A percentile compares a stretch with the other conserved stretches of the same genome.
Evolutionary conservation across 371 early-diverging fungal species (phyloP).

Genomic region (Gilbertella persicaria): DNA sequence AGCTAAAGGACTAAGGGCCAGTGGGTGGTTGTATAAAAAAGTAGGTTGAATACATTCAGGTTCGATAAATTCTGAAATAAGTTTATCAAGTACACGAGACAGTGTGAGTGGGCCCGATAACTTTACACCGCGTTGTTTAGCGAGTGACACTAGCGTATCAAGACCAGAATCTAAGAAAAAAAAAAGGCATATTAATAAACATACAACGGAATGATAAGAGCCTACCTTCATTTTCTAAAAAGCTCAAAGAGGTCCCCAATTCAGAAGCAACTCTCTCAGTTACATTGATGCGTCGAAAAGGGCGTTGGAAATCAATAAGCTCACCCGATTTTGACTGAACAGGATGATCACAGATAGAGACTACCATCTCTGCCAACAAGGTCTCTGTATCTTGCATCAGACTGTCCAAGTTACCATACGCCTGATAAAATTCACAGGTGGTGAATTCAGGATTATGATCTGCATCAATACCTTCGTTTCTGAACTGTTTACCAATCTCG

Average conservation of each 20-base stretch:
- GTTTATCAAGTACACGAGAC: conserved; percentile 84
- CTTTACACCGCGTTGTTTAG: conserved; percentile 55
- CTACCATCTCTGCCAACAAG: conserved; percentile 84
- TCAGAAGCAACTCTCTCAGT: conserved; percentile 64
- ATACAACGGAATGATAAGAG: not conserved
- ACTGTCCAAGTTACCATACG: conserved; percentile 86
- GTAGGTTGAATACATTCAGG: conserved; percentile 92
- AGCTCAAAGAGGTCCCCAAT: conserved; percentile 52
- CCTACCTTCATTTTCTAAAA: conserved; percentile 47
- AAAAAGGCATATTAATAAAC: not conserved
- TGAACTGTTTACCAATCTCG: conserved; percentile 96
- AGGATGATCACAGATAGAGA: conserved; percentile 71
- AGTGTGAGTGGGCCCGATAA: conserved; percentile 74
- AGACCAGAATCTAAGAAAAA: conserved; percentile 29
- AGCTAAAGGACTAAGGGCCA: conserved; percentile 93
- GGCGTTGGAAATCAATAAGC: conserved; percentile 71
- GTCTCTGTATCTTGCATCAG: conserved; percentile 87
- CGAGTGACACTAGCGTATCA: conserved; percentile 50
- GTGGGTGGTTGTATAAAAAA: conserved; percentile 91
- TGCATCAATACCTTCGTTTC: conserved; percentile 98
- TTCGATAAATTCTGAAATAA: conserved; percentile 92
- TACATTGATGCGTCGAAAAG: conserved; percentile 85
- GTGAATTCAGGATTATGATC: conserved; percentile 99
- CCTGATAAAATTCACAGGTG: conserved; percentile 96
- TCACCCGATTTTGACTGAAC: conserved; percentile 59